Conservation (phyloP, 164 flowering plant species). For the Cinnamomum micranthum region DNA sequence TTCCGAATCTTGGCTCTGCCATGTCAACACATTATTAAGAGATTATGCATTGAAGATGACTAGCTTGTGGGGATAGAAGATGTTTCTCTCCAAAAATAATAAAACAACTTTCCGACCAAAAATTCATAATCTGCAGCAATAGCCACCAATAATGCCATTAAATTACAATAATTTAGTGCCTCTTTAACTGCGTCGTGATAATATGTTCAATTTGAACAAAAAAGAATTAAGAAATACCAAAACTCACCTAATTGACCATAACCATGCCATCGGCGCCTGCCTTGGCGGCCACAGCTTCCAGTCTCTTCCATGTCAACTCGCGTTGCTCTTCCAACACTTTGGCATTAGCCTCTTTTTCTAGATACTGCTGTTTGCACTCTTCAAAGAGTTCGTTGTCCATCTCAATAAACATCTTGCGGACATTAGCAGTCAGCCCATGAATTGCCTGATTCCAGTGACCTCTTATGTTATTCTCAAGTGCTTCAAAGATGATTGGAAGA, state of each 20-base stretch:
- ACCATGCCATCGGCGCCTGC: conserved; percentile 44
- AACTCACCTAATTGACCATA: conserved; percentile 20
- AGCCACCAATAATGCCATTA: neutral
- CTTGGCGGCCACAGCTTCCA: conserved; percentile 52
- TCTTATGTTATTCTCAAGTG: conserved; percentile 63
- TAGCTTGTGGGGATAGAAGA: too few relatives aligned
- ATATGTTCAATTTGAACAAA: conserved; percentile 1
- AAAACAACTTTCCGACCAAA: too few relatives aligned
- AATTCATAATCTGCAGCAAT: too few relatives aligned
- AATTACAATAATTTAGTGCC: neutral
- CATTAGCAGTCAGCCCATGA: conserved; percentile 63
- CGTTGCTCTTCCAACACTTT: conserved; percentile 51
- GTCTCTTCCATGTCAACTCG: conserved; percentile 58
- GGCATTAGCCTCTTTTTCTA: conserved; percentile 49
- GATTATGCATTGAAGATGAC: too few relatives aligned
- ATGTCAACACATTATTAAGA: too few relatives aligned
- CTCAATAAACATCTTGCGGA: conserved; percentile 69
- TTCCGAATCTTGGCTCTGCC: too few relatives aligned
- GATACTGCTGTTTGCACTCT: conserved; percentile 50
- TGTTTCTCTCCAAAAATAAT: too few relatives aligned
- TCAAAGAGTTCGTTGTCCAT: conserved; percentile 71
- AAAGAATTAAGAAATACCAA: neutral
- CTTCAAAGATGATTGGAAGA: conserved; percentile 60
- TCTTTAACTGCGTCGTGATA: neutral
- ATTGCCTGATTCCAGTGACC: conserved; percentile 82